Evolutionary conservation across 129 eudicot species (phyloP).

Genomic region (Tanacetum coccineum): DNA sequence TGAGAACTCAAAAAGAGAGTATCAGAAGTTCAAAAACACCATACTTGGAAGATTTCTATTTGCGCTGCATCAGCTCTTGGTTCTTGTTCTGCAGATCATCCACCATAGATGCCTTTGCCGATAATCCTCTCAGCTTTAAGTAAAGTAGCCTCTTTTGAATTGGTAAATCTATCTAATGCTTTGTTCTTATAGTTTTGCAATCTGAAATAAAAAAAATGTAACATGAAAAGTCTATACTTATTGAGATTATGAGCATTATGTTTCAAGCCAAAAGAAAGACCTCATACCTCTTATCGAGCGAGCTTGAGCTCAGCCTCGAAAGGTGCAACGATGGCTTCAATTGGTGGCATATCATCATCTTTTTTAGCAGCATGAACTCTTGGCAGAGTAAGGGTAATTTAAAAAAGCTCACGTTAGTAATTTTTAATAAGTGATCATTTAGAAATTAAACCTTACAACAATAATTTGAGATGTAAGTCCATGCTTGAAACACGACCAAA

Average conservation of each 20-base stretch:
- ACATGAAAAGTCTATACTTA: background rate
- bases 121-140: constrained; percentile 82
- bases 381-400: constrained; percentile 35
- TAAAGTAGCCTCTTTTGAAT: constrained; percentile 92
- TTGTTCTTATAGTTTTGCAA: constrained; percentile 84
- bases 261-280: background rate
- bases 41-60: constrained; percentile 89
- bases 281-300: constrained; percentile 66
- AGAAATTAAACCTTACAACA: no score
- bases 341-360: constrained; percentile 97
- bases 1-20: background rate
- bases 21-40: background rate
- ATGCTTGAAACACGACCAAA: no score
- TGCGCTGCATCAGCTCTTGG: constrained; percentile 90
- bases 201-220: constrained; percentile 38
- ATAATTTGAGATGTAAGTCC: no score
- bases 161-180: constrained; percentile 86
- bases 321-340: constrained; percentile 91
- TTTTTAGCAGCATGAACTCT: constrained; percentile 91
- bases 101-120: constrained; percentile 90
- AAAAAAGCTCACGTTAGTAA: no score
- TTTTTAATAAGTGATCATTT: no score
- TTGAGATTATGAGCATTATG: background rate
- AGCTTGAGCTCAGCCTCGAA: constrained; percentile 94
- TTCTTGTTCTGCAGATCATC: constrained; percentile 90